Evolutionary conservation across 495 filamentous ascomycete species (phyloP).

Genomic region (Parathielavia appendiculata): DNA sequence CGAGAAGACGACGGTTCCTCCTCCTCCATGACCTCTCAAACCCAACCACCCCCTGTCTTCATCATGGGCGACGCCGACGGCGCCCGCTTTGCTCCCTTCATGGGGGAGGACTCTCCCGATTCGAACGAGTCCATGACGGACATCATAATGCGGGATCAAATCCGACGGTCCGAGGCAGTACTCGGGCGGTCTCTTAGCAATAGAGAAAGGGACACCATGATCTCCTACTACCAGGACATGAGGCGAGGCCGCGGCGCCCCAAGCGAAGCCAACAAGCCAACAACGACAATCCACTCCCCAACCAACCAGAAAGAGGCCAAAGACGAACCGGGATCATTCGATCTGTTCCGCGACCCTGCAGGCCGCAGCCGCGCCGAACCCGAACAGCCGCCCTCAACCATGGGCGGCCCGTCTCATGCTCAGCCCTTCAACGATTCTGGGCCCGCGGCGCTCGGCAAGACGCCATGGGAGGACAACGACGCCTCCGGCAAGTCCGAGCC

Average conservation of each 20-base stretch:
- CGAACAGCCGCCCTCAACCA: too few species aligned
- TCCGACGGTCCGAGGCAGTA: not conserved
- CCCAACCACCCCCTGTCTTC: not conserved
- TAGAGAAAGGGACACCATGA: not conserved
- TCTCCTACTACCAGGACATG: not conserved
- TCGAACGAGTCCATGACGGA: not conserved
- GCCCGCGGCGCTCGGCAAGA: too few species aligned
- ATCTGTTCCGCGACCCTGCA: not conserved
- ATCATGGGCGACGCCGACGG: not conserved
- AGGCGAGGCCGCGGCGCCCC: not conserved
- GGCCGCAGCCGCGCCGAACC: not conserved
- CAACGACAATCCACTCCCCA: not conserved
- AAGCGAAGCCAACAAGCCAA: not conserved
- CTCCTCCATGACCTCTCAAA: not conserved
- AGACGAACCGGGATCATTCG: too few species aligned
- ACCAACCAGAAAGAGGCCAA: not conserved
- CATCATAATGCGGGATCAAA: conserved; percentile 1
- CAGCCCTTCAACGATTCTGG: too few species aligned
- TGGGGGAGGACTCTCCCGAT: not conserved
- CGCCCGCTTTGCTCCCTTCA: not conserved
- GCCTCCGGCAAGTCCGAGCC: too few species aligned
- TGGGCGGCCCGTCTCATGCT: too few species aligned
- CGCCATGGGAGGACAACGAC: too few species aligned
- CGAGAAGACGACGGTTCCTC: not conserved
- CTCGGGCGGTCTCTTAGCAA: not conserved